Base-by-base conservation (phyloP, 768 basidiomycete genomes). In the Ramaria sp. region DNA sequence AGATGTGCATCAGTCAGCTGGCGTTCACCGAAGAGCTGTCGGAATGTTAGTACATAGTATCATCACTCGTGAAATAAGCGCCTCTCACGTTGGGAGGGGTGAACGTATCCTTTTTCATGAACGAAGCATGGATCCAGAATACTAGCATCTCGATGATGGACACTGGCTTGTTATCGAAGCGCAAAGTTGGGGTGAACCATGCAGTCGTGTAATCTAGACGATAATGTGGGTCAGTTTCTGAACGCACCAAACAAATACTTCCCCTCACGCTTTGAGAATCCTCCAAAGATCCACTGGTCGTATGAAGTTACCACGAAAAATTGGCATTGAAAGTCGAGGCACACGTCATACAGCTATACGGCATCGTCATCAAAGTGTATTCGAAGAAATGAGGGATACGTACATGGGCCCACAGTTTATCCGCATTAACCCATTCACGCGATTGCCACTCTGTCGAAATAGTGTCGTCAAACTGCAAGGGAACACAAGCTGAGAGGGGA, bases 231-330 rank as follows among this genome's bases (percentile, higher is more conserved):
- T 20, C 13, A 30, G 36, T 8, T 41, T 5, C 42, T 20, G 37
- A 36, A n/a, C 24, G 18, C 32, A 32, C 5, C 9, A 52, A 52
- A 15, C 1, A 9, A 18, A 13, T 10, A 16, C n/a, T n/a, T 13
- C 24, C 18, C 4, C 51, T 28, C 15, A 52, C 51, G 28, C 15
- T 32, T 24, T 12, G 37, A 41, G 43, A 52, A 52, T 24, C 25
- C n/a, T 10, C 51, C 51, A 42, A 52, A 52, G 25, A 28, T 37
- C 51, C 51, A 52, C 20, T 30, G 34, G 8, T 52, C 34, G 10
- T 52, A 52, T 3, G 51, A 52, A 18, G 51, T 52, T 16, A 52
- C 42, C 3, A 41, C 51, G 28, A 52, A 52, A 28, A 42, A 52
- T 12, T 13, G 22, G 27, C 51, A 52, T 20, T 52, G 16, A 16